Base-by-base conservation (phyloP, 768 basidiomycete genomes). In the Boletus subcaerulescens region DNA sequence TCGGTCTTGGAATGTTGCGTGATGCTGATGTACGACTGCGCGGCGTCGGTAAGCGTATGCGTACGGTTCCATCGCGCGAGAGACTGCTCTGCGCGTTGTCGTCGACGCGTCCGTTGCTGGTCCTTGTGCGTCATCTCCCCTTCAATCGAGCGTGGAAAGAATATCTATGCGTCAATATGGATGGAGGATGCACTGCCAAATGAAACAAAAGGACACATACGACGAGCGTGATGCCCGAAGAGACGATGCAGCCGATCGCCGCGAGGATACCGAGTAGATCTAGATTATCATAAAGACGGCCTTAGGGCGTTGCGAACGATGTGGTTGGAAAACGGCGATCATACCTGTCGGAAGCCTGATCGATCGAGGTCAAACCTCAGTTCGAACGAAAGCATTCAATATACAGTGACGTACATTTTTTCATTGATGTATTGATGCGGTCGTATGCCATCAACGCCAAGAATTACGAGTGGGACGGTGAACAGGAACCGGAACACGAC, bases 71-170 rank as follows among this genome's bases (percentile, higher is more conserved):
- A 52, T 14, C n/a, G 47, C 17, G 22, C 46, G 1, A 32, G 33
- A 8, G 31, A 50, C 39, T 76, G 75, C 13, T 52, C 47, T 14
- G 53, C 12, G 1, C 52, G 52, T 18, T 54, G 36, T 22, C 24
- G 52, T n/a, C 50, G 56, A 10, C 41, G 52, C 13, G 48, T 22
- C 18, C 72, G 77, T 1, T 70, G 68, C 13, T 77, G 77, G 45
- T 86, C 83, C 24, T 72, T 76, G 5, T 73, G 70, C 4, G 78
- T 74, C 22, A 87, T 84, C 69, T 89, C 87, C 18, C 78, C 73
- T 68, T 87, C 79, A 42, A 86, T 78, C 6, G 86, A 87, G 39
- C 90, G 86, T 49, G 90, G 90, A 74, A 91, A 92, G 77, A 92
- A 92, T 35, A 91, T 87, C 88, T 90, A 17, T 29, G 9, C 29